A percentile compares a stretch with the other conserved stretches of the same genome.
Conservation (phyloP, 345 rosid genomes). For the Syzygium jambos region DNA sequence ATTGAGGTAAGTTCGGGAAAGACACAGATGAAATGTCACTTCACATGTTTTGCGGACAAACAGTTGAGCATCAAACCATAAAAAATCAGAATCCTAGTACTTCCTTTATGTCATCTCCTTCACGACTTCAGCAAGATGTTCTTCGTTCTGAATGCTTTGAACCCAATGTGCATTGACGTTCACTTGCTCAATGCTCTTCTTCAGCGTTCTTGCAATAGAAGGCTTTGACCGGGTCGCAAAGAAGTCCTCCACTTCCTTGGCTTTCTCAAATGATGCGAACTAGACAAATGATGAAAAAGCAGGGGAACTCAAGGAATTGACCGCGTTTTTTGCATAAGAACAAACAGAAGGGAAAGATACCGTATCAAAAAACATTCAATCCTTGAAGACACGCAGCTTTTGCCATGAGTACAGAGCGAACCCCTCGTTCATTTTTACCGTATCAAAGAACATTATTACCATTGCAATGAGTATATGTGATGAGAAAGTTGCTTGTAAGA, state of each 20-base stretch:
- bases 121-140: conserved; percentile 32
- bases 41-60: neutral
- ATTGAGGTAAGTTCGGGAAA: neutral
- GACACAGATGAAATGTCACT: neutral
- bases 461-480: no score
- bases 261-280: conserved; percentile 86
- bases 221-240: conserved; percentile 52
- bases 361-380: neutral
- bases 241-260: conserved; percentile 74
- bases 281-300: conserved; percentile 7
- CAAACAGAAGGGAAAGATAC: neutral
- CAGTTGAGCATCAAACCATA: neutral
- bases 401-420: neutral
- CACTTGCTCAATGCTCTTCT: conserved; percentile 81
- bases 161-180: conserved; percentile 77
- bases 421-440: no score
- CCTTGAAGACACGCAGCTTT: neutral
- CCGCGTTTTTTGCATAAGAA: neutral
- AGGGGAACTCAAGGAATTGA: neutral
- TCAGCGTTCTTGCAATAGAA: conserved; percentile 72
- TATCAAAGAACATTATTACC: no score
- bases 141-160: conserved; percentile 54
- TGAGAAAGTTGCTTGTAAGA: neutral
- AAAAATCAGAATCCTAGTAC: conserved; percentile 3
- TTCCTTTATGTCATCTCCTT: conserved; percentile 35